Evolutionary conservation across 331 rosid species (phyloP), one percentile per base, ranked within the genome.

Genomic region (Pyracantha coccinea): DNA sequence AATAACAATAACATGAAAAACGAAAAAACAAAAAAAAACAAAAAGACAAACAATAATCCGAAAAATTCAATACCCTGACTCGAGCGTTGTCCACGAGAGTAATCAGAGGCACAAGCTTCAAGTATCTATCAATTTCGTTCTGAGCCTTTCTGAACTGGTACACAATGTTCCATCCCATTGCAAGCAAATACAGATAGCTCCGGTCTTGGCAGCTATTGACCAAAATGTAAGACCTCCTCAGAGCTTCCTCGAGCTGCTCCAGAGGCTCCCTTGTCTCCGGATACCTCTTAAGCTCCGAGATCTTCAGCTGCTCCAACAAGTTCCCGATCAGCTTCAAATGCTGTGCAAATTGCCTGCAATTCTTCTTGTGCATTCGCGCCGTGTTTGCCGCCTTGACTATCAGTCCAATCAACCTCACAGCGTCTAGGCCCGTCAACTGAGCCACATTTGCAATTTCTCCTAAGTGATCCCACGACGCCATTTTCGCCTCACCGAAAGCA

Each of bases 101-200:
- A 80, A 95, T 95, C 67, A 95, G 88, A 60, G 97, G 99, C 41
- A 95, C 97, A 15, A 95, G 97, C 17, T 86, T 84, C 44, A 95
- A 76, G 78, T 92, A 95, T 83, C 97, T 79, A 57, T 95, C 99
- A 55, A 95, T 95, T 78, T 95, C 99, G 73, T 89, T 90, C 86
- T 95, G 99, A 14, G 97, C 99, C 89, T 89, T 89, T 66, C 99
- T 79, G 86, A 95, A 95, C 69, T 95, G 99, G 71, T 95, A 95
- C 62, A 95, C 97, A 64, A 95, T 89, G 85, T 90, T 95, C 97
- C 99, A 95, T 1, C 99, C 99, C 97, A 95, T 95, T 38, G 99
- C 99, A 29, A 95, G 83, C 82, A 95, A 57, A 79, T 95, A 95
- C 47, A 95, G 91, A 77, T 89, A 95, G 77, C 99, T 92, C 41